phyloP scores from a whole-genome alignment of 2,329 filamentous ascomycete species.

The Calonectria hawksworthii region DNA sequence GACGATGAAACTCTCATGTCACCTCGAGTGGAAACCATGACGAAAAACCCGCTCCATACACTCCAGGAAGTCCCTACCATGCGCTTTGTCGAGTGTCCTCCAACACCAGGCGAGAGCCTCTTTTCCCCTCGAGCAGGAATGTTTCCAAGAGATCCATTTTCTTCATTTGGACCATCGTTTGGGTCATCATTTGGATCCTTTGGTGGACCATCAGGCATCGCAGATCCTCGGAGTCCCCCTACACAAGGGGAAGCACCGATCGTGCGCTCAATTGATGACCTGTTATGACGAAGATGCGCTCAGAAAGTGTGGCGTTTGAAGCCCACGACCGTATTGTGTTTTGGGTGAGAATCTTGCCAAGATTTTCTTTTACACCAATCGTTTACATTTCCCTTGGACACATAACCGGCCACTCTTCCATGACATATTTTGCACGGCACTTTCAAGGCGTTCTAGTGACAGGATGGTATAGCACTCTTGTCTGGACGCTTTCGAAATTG shows the following conservation, averaged over 20 bases:
- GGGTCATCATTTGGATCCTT: slow-evolving; percentile 52
- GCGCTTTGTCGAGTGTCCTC: slow-evolving; percentile 66
- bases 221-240: slow-evolving; percentile 81
- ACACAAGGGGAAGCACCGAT: slow-evolving; percentile 82
- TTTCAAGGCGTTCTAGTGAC: slow-evolving; percentile 40
- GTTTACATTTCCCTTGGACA: slow-evolving; percentile 21
- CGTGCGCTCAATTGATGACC: slow-evolving; percentile 82
- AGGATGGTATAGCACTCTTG: slow-evolving; percentile 24
- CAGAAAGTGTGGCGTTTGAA: not conserved
- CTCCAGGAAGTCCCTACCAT: slow-evolving; percentile 60
- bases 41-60: slow-evolving; percentile 73
- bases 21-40: slow-evolving; percentile 80
- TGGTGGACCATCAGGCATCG: slow-evolving; percentile 63
- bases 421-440: slow-evolving; percentile 33
- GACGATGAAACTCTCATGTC: slow-evolving; percentile 76
- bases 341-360: not conserved
- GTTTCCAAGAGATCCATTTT: slow-evolving; percentile 68
- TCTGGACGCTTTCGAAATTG: slow-evolving; percentile 24
- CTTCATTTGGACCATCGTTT: slow-evolving; percentile 57
- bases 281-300: slow-evolving; percentile 66
- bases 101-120: slow-evolving; percentile 65
- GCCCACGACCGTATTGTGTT: not conserved
- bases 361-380: slow-evolving; percentile 1
- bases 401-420: slow-evolving; percentile 32
- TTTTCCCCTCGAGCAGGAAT: slow-evolving; percentile 67